Evolutionary conservation across 129 eudicot genomes (phyloP), one percentile per base, ranked within the genome.

Genomic region (Flaveria bidentis): DNA sequence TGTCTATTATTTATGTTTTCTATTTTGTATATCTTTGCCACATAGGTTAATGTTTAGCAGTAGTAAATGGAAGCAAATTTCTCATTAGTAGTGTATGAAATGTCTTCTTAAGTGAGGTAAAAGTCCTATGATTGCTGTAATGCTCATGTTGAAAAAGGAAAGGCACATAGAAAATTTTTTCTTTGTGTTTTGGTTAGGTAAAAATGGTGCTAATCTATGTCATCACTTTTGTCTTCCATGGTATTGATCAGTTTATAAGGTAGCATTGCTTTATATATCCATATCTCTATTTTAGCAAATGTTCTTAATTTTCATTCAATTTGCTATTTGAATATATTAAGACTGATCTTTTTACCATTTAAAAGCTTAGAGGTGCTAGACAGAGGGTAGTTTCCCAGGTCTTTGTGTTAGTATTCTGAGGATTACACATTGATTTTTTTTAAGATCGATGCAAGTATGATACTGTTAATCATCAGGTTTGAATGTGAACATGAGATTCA

Each of bases 1-100:
- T 72, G 64, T 72, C 49, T 33, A 12, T 53, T 55, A 33, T 72
- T 33, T 53, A 33, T 72, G 51, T 53, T 53, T 72, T 36, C 30
- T 72, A 52, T 71, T 28, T 33, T 67, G 16, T 67, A 39, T 39
- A 67, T 17, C 28, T 15, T 33, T 53, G 51, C 65, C 46, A 68
- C 6, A 42, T 52, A 72, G 76, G 47, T 20, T 36, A 64, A 36
- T 64, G 23, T 64, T 33, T 64, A 64, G 47, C 47, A 15, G 44
- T 62, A 13, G 41, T 12, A 62, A 0, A 2, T 33, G 46, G 71
- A 39, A 9, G 71, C 16, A 41, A 36, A 39, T 16, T 66, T 36
- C 16, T 23, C n/a, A 23, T 25, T 11, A 0, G 45, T 49, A 49
- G 74, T 52, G 50, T 17, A 46, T 53, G 65, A 72, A 23, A 17